Evolutionary conservation across 352 stramenopile species (phyloP), one percentile per base, ranked within the genome.

Genomic region (Pythium dissimile): DNA sequence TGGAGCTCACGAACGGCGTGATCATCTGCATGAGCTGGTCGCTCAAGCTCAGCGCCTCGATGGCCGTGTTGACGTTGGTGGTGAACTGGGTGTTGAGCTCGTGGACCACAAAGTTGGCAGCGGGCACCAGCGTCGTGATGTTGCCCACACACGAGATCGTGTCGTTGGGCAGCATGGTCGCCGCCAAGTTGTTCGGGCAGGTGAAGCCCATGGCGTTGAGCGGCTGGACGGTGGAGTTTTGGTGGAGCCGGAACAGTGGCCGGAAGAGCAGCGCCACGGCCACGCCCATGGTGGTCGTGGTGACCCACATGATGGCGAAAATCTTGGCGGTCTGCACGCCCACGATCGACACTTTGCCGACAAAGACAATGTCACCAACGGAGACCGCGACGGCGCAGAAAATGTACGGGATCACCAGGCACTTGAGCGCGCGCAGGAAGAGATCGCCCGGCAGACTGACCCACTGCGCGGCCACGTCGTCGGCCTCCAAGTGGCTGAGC

Each of bases 381-480:
- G 78, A 77, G 12, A 92, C 76, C 1, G 80, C 75, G 20, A 92
- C 79, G 0, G 76, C 77, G 53, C 75, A 89, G 69, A 92, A 92
- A 3, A 92, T 76, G 47, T 88, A 83, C 13, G 82, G 82, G 16
- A 92, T 59, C 18, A 89, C 78, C 0, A 92, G 65, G 21, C 75
- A 72, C 54, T 84, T 88, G 20, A 89, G 61, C 6, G 79, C 34
- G 13, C 34, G 34, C 12, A 41, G 34, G 34, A 41, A 41, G 34
- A 41, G 34, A 12, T 41, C 34, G 5, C 82, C 79, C 0, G 82
- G 82, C 13, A 89, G 56, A 12, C 76, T 61, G 35, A 92, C 72
- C 77, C 74, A 86, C 41, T 77, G 54, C 7, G 72, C 70, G 1
- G 66, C 54, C 1, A 84, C 41, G 11, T 53, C 24, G 5, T 69